Conservation (phyloP, 2,329 filamentous ascomycete species). For the Ilyonectria destructans region DNA sequence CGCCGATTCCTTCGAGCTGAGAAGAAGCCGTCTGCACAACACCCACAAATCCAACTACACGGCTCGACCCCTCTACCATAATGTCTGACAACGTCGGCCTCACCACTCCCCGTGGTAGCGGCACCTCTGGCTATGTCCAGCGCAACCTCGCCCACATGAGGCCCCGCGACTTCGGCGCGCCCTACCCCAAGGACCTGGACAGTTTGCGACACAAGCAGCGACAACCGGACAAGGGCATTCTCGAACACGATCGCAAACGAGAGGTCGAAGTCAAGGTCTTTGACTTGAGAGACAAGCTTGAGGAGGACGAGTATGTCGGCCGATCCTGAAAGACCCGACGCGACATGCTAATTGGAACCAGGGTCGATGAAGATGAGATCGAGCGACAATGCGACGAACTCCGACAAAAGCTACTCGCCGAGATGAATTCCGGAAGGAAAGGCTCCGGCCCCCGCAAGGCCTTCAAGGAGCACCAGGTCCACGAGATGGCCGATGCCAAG, state of each 20-base stretch:
- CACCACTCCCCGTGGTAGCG: constrained; percentile 92
- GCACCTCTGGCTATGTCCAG: constrained; percentile 97
- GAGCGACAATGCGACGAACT: constrained; percentile 72
- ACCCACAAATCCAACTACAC: constrained; percentile 5
- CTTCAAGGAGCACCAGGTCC: constrained; percentile 93
- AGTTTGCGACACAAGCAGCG: constrained; percentile 82
- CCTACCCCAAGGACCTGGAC: constrained; percentile 82
- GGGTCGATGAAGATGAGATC: constrained; percentile 91
- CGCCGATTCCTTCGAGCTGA: not conserved
- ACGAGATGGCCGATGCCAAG: constrained; percentile 96
- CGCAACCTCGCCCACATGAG: constrained; percentile 92
- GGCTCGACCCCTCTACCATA: constrained; percentile 27
- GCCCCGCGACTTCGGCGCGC: constrained; percentile 85
- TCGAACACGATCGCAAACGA: constrained; percentile 94
- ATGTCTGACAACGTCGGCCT: constrained; percentile 99
- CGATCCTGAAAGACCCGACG: too few species aligned
- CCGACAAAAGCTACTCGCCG: constrained; percentile 58
- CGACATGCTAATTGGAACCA: constrained; percentile 52
- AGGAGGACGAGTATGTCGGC: constrained; percentile 82
- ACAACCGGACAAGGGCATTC: constrained; percentile 91
- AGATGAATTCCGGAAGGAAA: constrained; percentile 55
- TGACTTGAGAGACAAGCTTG: constrained; percentile 90
- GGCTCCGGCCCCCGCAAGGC: constrained; percentile 61
- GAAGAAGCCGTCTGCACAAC: constrained; percentile 6
- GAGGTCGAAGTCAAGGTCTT: constrained; percentile 95